Percentiles rank a stretch among this genome's conserved stretches.
These are phyloP conservation scores for Microbotryomycetes sp. DNA, from an alignment of 1,284 basidiomycete species.

Conservation along the genomic window DNA sequence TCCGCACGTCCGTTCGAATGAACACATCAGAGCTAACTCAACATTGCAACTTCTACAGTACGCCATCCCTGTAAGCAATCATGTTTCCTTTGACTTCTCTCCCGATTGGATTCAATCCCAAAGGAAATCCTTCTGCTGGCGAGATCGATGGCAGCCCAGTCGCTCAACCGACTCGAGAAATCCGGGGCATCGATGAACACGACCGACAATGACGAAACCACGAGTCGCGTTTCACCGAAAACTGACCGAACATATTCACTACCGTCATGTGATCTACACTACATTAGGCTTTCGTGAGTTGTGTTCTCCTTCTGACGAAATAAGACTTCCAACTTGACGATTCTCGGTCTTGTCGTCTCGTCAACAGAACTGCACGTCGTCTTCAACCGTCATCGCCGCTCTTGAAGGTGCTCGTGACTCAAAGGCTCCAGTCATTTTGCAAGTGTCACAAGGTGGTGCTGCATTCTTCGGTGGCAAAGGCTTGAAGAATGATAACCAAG, in stretches of 20 bases:
- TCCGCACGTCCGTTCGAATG: not conserved
- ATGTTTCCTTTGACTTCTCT: too few relatives aligned
- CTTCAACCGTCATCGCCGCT: constrained; percentile 75
- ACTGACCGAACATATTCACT: too few relatives aligned
- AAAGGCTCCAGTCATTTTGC: constrained; percentile 96
- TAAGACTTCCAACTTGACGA: not conserved
- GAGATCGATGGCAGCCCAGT: not conserved
- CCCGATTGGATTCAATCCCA: not conserved
- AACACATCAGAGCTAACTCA: not conserved
- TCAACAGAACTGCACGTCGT: constrained; percentile 50
- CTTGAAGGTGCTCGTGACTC: constrained; percentile 83
- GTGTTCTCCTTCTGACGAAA: not conserved
- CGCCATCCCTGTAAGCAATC: constrained; percentile 29
- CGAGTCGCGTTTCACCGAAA: too few relatives aligned
- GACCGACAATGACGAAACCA: not conserved
- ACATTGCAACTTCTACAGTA: constrained; percentile 8
- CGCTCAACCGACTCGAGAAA: not conserved
- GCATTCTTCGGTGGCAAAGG: constrained; percentile 98
- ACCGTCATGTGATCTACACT: too few relatives aligned
- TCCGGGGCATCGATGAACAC: not conserved
- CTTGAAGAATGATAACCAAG: constrained; percentile 87
- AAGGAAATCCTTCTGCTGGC: not conserved
- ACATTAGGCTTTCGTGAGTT: constrained; percentile 19
- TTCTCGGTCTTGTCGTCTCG: not conserved
- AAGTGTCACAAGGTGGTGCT: constrained; percentile 93